phyloP scores from a whole-genome alignment of 164 flowering plant species.

The Macadamia tetraphylla region DNA sequence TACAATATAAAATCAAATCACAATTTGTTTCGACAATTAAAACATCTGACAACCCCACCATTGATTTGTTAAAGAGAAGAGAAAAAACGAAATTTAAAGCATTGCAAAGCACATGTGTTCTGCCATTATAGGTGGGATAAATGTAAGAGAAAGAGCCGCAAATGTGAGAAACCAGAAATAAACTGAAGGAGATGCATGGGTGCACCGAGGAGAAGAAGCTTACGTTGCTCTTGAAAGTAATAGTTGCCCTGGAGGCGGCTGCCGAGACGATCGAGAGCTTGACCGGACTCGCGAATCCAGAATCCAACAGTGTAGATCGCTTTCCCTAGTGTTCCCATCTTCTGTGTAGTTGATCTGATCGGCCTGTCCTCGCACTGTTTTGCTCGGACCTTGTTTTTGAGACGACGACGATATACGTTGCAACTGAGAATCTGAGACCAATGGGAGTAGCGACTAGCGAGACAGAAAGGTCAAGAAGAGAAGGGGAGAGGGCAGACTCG shows the following conservation, averaged over 20 bases:
- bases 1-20: not conserved
- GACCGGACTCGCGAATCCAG: constrained; percentile 92
- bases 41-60: not conserved
- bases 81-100: not conserved
- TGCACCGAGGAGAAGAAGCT: not conserved
- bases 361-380: too few relatives aligned
- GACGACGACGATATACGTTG: too few relatives aligned
- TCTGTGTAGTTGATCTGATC: not conserved
- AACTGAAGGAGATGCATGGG: not conserved
- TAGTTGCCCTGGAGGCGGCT: constrained; percentile 82
- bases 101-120: not conserved
- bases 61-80: not conserved
- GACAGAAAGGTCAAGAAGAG: too few relatives aligned
- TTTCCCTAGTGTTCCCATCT: constrained; percentile 73
- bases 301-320: constrained; percentile 88
- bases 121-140: not conserved
- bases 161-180: not conserved
- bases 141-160: not conserved
- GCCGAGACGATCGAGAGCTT: constrained; percentile 89
- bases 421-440: too few relatives aligned
- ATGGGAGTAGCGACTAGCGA: too few relatives aligned
- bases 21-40: not conserved
- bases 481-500: too few relatives aligned
- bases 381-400: too few relatives aligned
- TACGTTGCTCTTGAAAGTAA: constrained; percentile 77